These are phyloP conservation scores for Trametes sanguinea DNA, from an alignment of 768 basidiomycete species.

Conservation along the genomic window DNA sequence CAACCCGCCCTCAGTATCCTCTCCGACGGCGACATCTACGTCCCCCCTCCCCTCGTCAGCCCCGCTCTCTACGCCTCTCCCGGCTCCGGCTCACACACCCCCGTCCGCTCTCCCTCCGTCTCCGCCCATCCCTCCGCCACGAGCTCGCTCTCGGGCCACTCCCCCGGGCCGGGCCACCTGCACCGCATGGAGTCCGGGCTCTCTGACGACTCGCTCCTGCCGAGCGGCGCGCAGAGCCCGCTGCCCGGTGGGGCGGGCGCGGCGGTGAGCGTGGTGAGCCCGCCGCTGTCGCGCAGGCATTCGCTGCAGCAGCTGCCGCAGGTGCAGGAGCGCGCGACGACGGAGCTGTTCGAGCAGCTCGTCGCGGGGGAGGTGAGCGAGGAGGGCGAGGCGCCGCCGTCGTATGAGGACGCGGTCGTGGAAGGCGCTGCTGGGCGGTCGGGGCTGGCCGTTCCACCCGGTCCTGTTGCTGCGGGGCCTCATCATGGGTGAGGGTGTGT, in stretches of 20 bases:
- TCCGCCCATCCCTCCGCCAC: constrained; percentile 8
- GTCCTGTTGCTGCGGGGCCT: background rate
- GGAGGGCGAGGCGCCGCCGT: constrained; percentile 81
- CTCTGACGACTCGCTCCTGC: constrained; percentile 5
- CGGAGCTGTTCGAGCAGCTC: constrained; percentile 67
- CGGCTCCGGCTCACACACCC: constrained; percentile 10
- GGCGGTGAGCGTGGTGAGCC: constrained; percentile 1
- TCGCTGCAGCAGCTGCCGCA: constrained; percentile 24
- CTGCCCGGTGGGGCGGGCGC: background rate
- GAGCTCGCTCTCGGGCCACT: constrained; percentile 9
- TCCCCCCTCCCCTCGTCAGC: constrained; percentile 1
- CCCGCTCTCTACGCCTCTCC: background rate
- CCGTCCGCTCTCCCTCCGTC: constrained; percentile 7
- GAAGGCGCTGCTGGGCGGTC: background rate
- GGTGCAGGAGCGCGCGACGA: constrained; percentile 41
- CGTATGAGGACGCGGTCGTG: constrained; percentile 47
- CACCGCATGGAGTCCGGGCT: constrained; percentile 12
- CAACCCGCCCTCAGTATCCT: constrained; percentile 14
- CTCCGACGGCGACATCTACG: constrained; percentile 14
- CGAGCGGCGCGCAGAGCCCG: constrained; percentile 10
- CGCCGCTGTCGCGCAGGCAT: constrained; percentile 15
- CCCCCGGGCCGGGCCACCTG: constrained; percentile 2
- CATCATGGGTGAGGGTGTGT: background rate
- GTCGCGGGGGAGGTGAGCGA: constrained; percentile 82
- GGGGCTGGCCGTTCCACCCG: background rate